Conservation (phyloP, 208 protist genomes). For the Crithidia expoeki region DNA sequence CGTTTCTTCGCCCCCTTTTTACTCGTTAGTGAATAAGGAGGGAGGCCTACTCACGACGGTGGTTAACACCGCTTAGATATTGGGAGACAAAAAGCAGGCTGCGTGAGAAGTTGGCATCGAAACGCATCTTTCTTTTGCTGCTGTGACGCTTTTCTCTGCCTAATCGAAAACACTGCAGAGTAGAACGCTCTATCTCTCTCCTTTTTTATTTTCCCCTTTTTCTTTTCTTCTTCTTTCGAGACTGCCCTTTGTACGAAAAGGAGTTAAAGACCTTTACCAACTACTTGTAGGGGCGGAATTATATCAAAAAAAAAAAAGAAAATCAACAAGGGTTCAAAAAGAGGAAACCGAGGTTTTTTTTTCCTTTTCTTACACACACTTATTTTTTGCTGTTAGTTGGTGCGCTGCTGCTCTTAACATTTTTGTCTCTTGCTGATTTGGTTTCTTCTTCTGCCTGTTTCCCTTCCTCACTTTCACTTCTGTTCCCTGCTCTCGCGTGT, state of each 20-base stretch:
- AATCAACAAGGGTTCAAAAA: neutral
- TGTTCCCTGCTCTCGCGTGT: neutral
- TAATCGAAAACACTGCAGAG: too few relatives aligned
- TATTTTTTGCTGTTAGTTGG: neutral
- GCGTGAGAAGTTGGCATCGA: too few relatives aligned
- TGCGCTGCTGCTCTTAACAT: too few relatives aligned
- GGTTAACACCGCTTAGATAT: too few relatives aligned
- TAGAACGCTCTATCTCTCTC: neutral
- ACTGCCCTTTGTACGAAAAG: conserved; percentile 8
- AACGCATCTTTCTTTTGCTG: too few relatives aligned
- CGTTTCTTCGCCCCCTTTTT: neutral
- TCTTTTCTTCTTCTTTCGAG: neutral
- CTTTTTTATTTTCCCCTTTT: conserved; percentile 13
- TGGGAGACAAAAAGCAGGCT: too few relatives aligned
- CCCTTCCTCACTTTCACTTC: neutral
- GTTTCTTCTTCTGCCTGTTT: neutral
- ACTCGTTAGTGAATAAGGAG: too few relatives aligned
- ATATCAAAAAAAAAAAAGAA: neutral
- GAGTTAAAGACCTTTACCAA: conserved; percentile 1
- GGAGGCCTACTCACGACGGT: conserved; percentile 1
- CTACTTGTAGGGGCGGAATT: neutral
- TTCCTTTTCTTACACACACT: neutral
- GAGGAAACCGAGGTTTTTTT: neutral
- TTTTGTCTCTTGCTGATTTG: too few relatives aligned
- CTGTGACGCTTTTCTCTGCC: too few relatives aligned